These are phyloP conservation scores for Excoecaria agallocha DNA, from an alignment of 345 rosid species.

Conservation along the genomic window DNA sequence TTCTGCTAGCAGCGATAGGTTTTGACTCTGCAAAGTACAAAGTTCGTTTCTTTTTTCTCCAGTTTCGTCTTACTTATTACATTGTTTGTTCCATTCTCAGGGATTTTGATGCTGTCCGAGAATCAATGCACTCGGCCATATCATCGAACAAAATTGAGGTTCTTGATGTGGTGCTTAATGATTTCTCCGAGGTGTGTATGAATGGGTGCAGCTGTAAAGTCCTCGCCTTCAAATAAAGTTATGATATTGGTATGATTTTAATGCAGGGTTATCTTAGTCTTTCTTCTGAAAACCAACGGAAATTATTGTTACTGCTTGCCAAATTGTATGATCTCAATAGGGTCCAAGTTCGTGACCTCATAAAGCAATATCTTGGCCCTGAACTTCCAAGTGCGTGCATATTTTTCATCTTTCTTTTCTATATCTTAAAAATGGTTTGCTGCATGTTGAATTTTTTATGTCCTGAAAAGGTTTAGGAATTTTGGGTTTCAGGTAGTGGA, in stretches of 20 bases:
- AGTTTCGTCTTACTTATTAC: neutral
- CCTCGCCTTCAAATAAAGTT: neutral
- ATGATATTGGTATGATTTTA: neutral
- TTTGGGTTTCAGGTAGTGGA: slow-evolving; percentile 40
- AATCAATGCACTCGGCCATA: slow-evolving; percentile 75
- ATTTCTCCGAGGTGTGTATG: slow-evolving; percentile 64
- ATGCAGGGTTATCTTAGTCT: slow-evolving; percentile 73
- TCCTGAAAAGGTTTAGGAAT: slow-evolving; percentile 14
- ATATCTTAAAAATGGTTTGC: neutral
- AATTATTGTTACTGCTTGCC: slow-evolving; percentile 58
- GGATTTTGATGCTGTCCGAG: slow-evolving; percentile 60
- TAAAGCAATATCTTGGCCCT: slow-evolving; percentile 84
- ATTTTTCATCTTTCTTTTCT: neutral
- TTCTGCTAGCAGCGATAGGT: slow-evolving; percentile 35
- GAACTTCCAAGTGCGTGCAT: slow-evolving; percentile 36
- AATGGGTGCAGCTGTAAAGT: neutral
- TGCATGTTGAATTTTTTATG: neutral
- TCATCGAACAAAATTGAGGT: slow-evolving; percentile 69
- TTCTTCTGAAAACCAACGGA: slow-evolving; percentile 53
- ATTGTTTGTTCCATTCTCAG: slow-evolving; percentile 22
- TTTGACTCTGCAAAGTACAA: neutral
- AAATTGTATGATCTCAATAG: slow-evolving; percentile 80
- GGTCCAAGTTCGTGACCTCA: slow-evolving; percentile 61
- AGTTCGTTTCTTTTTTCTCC: neutral
- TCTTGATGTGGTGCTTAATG: slow-evolving; percentile 61